Base-by-base conservation (phyloP, 1,284 basidiomycete species). In the Polyporus tsugae region DNA sequence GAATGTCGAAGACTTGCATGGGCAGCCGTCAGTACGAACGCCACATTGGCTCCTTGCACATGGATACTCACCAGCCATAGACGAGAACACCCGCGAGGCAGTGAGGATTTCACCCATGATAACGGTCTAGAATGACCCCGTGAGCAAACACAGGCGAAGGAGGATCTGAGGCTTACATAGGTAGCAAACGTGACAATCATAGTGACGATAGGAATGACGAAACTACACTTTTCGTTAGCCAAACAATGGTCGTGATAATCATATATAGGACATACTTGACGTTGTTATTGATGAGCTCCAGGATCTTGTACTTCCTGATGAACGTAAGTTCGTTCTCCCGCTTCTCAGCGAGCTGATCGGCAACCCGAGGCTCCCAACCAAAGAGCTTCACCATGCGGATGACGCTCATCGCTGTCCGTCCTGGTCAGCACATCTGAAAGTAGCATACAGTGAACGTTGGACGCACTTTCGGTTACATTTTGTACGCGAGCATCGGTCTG, bases 141-240 rank as follows among this genome's bases (percentile, higher is more conserved):
- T 52, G 4, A 57, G 10, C 35, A 13, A 2, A 53, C 3, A 36
- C 2, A 17, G 10, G 15, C 17, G 6, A n/a, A n/a, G 2, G 11
- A 49, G 7, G 10, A 22, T 13, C 15, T 63, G 7, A 29, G 36
- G 74, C 80, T 66, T 70, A 82, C 81, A 74, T 87, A 92, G 52
- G 88, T 86, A 6, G 86, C 85, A 75, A 89, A 94, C 0, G 92
- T 92, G n/a, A 85, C 85, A 39, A 90, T 78, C 87, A 93, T 94
- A 5, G 89, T 90, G 44, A 89, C 74, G 2, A 92, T 80, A 0
- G 93, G 91, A 49, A 93, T 87, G 39, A 88, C 66, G 70, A 84
- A 86, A 77, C 89, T 64, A 38, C 38, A n/a, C 64, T 66, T 41
- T 49, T 17, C 58, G 52, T 72, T 11, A 64, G 33, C 33, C 39